Conservation (phyloP, 306 rosid genomes). For the Gillenia trifoliata region DNA sequence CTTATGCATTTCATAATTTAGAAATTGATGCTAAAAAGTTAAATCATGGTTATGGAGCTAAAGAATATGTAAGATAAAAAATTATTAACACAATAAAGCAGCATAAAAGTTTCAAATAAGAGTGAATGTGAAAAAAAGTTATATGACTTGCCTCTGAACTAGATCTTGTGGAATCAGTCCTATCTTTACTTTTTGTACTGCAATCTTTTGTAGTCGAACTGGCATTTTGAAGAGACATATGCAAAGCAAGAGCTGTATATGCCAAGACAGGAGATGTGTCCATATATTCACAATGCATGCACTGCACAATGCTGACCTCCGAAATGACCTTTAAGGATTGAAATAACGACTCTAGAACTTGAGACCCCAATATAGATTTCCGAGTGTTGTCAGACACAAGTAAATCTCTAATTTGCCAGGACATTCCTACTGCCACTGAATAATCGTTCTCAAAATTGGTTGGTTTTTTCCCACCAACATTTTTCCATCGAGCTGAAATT, state of each 20-base stretch:
- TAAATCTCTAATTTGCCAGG: conserved; percentile 88
- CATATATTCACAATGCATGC: conserved; percentile 45
- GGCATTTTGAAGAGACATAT: conserved; percentile 48
- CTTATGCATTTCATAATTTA: not conserved
- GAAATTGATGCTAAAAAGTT: not conserved
- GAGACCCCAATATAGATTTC: conserved; percentile 54
- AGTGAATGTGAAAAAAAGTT: not conserved
- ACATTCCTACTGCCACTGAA: conserved; percentile 61
- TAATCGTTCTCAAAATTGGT: conserved; percentile 70
- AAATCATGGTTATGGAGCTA: not conserved
- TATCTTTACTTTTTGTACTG: not conserved
- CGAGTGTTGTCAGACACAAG: conserved; percentile 47
- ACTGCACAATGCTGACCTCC: conserved; percentile 67
- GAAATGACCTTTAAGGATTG: conserved; percentile 62
- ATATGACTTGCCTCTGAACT: conserved; percentile 53
- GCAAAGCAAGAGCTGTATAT: conserved; percentile 63
- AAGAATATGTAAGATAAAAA: not conserved
- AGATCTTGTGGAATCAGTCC: conserved; percentile 37
- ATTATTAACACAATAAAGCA: not conserved
- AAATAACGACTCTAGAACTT: conserved; percentile 44
- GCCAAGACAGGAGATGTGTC: conserved; percentile 70
- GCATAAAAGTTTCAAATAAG: not conserved
- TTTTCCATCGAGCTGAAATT: conserved; percentile 40
- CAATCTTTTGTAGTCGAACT: too few species aligned
- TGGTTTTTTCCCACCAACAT: conserved; percentile 39